Evolutionary conservation across 805 yeast genomes (phyloP).

Genomic region (Monosporozyma solicola): DNA sequence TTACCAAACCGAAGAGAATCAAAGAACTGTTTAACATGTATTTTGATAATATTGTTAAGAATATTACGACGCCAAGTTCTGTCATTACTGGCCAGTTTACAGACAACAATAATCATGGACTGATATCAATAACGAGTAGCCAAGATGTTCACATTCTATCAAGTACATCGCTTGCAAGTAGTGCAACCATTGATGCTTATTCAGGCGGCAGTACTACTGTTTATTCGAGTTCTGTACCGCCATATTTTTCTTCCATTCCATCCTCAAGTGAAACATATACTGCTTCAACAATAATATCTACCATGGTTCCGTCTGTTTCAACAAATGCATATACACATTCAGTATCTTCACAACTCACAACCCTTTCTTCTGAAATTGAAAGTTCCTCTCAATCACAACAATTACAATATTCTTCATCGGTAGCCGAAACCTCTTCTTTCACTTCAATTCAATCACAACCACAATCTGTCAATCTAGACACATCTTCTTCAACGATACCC

Average conservation of each 20-base stretch:
- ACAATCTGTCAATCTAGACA: not conserved
- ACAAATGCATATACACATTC: not conserved
- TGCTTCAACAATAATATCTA: not conserved
- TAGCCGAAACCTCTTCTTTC: not conserved
- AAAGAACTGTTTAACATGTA: not conserved
- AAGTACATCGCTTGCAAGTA: not conserved
- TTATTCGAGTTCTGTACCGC: not conserved
- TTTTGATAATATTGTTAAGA: not conserved
- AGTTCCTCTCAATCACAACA: not conserved
- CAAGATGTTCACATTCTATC: not conserved
- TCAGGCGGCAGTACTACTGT: not conserved
- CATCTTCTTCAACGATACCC: not conserved
- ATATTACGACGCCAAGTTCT: not conserved
- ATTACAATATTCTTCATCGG: not conserved
- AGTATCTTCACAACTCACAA: not conserved
- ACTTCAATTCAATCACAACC: not conserved
- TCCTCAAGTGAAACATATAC: not conserved
- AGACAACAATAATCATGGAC: not conserved
- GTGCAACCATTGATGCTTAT: not conserved
- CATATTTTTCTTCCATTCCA: not conserved
- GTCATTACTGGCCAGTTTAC: not conserved
- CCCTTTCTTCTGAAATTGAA: not conserved
- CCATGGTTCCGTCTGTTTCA: not conserved
- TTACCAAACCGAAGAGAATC: too few relatives aligned
- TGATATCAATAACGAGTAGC: not conserved